Conservation (phyloP, 164 flowering plant genomes). For the Amborella trichopoda region DNA sequence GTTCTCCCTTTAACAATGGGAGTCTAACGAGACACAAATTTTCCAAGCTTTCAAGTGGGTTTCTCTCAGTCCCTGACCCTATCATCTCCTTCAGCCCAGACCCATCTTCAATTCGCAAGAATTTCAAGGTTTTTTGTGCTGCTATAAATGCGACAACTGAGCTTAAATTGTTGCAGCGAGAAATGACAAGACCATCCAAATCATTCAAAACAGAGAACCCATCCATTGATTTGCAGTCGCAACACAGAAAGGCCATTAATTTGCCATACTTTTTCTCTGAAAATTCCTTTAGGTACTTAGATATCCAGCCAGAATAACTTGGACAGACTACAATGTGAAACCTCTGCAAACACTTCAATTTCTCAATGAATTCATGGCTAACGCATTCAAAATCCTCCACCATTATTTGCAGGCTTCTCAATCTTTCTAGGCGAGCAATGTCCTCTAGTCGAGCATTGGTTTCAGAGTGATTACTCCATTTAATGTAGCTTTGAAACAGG, state of each 20-base stretch:
- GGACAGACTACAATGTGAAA: conserved; percentile 1
- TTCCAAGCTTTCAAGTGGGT: not conserved
- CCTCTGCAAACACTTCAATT: conserved; percentile 2
- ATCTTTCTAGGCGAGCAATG: not conserved
- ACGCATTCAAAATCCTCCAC: conserved; percentile 3
- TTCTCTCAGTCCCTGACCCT: not conserved
- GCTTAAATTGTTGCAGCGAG: not conserved
- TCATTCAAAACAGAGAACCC: not conserved
- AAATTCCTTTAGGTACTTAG: not conserved
- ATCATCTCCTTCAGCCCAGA: not conserved
- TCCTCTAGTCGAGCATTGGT: not conserved
- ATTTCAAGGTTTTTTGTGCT: not conserved
- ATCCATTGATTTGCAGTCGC: conserved; percentile 2
- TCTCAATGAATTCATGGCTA: not conserved
- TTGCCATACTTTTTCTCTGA: not conserved
- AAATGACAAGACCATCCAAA: conserved; percentile 1
- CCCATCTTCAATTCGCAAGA: not conserved
- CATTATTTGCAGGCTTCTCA: conserved; percentile 4
- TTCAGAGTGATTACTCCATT: not conserved
- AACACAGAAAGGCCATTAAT: not conserved
- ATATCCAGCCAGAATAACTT: not conserved
- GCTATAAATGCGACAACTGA: not conserved
- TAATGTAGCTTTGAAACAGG: not conserved
- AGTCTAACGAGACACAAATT: not conserved
- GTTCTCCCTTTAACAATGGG: conserved; percentile 1